These are phyloP conservation scores for Boletus speciosus DNA, from an alignment of 768 basidiomycete genomes.

Conservation along the genomic window DNA sequence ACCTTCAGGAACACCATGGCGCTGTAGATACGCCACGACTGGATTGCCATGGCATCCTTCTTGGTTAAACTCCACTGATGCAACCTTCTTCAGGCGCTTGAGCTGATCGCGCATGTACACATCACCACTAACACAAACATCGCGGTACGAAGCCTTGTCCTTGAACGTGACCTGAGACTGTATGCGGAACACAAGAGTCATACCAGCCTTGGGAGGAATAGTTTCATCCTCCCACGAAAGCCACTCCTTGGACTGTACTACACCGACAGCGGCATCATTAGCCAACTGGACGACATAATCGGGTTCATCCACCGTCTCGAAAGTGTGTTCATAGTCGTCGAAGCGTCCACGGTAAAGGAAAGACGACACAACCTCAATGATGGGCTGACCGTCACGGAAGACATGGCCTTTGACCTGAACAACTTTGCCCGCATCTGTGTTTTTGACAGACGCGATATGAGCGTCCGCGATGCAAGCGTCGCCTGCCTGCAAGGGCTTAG, in stretches of 20 bases:
- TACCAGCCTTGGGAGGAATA: slow-evolving; percentile 73
- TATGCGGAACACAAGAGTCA: slow-evolving; percentile 84
- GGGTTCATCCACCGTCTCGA: slow-evolving; percentile 86
- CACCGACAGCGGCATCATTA: slow-evolving; percentile 79
- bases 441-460: slow-evolving; percentile 83
- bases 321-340: slow-evolving; percentile 92
- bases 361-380: slow-evolving; percentile 91
- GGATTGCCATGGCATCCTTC: slow-evolving; percentile 92
- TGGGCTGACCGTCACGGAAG: slow-evolving; percentile 67
- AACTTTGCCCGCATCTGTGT: slow-evolving; percentile 87
- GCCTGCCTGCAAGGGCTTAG: slow-evolving; percentile 72
- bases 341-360: slow-evolving; percentile 98
- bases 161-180: slow-evolving; percentile 87
- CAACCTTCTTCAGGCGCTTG: slow-evolving; percentile 86
- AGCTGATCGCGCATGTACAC: slow-evolving; percentile 86
- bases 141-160: slow-evolving; percentile 80
- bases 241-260: slow-evolving; percentile 96
- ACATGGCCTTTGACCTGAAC: slow-evolving; percentile 89
- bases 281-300: slow-evolving; percentile 79
- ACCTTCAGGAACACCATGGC: slow-evolving; percentile 81
- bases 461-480: slow-evolving; percentile 91
- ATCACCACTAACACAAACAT: slow-evolving; percentile 78
- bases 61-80: slow-evolving; percentile 79
- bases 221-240: slow-evolving; percentile 90
- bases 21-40: slow-evolving; percentile 87